Evolutionary conservation across 306 rosid genomes (phyloP), one percentile per base, ranked within the genome.

Genomic region (Cicer pinnatifidum): DNA sequence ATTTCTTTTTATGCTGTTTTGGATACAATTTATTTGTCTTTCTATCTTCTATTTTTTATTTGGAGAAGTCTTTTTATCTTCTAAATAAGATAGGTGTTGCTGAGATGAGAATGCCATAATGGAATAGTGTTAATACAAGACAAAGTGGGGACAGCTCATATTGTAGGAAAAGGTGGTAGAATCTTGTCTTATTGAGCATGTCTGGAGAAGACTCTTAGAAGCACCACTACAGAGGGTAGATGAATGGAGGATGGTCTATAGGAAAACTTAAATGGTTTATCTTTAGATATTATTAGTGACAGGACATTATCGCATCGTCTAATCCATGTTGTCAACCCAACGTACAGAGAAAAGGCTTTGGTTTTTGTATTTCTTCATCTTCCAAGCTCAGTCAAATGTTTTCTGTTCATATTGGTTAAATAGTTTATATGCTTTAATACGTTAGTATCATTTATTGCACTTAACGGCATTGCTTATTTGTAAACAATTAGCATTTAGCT

Each of bases 201-300:
- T 58, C 17, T 28, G 15, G 8, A 58, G 65, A 58, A 28, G 65
- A 5, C 7, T 8, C 16, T 3, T 11, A 11, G 9, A 6, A 28
- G 65, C 41, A 23, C 13, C 15, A 11, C 8, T 58, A 33, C 11
- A 16, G 65, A 28, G 16, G 16, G 15, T 58, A 9, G 65, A 58
- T 11, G 41, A 23, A 23, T 58, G 15, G 41, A 58, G 41, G 64
- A 19, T 28, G 28, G 65, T 58, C 37, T 16, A 50, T 50, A 70
- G 11, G 28, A 16, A 52, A 70, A 16, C 51, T 52, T 63, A 63
- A 63, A 63, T 63, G 69, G 23, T 63, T 6, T 39, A 7, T 37
- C 46, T 0, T n/a, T 13, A 61, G 15, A 10, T 45, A 41, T 65
- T 48, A 16, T 41, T 65, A 8, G 43, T 11, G 13, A 9, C 23